Evolutionary conservation across 176 grass and related monocot species (phyloP).

Genomic region (Bolboschoenus planiculmis): DNA sequence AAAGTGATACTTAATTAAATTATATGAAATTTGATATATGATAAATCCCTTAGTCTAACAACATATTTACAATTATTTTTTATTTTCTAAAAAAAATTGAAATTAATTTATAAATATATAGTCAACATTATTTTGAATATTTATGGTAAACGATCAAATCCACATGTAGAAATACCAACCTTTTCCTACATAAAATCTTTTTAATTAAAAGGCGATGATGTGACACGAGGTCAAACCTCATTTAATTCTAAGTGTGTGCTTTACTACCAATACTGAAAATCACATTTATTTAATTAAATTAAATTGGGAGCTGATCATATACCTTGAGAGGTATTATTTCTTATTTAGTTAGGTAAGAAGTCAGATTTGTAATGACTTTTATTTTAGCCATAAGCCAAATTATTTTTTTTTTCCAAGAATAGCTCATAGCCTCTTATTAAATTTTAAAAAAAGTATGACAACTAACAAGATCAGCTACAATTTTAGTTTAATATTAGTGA

Average conservation of each 20-base stretch:
- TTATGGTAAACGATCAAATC: no score
- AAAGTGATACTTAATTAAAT: neutral
- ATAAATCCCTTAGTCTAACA: no score
- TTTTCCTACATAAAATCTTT: no score
- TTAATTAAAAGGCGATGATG: neutral
- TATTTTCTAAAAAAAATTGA: no score
- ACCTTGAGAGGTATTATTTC: neutral
- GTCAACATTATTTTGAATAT: no score
- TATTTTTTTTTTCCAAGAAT: neutral
- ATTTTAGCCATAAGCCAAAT: neutral
- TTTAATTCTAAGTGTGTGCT: neutral
- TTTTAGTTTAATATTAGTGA: neutral
- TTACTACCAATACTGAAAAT: constrained; percentile 1
- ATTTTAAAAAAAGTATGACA: neutral
- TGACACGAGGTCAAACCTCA: constrained; percentile 17
- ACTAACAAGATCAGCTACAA: neutral
- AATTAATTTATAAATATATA: no score
- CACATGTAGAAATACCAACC: no score
- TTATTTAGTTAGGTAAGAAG: constrained; percentile 1
- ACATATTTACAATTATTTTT: no score
- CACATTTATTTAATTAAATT: neutral
- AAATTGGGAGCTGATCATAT: neutral
- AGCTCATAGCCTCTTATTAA: neutral
- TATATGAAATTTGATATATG: neutral
- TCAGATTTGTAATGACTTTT: neutral